Evolutionary conservation across 371 early-diverging fungal genomes (phyloP).

Genomic region (Chytridium lagenaria): DNA sequence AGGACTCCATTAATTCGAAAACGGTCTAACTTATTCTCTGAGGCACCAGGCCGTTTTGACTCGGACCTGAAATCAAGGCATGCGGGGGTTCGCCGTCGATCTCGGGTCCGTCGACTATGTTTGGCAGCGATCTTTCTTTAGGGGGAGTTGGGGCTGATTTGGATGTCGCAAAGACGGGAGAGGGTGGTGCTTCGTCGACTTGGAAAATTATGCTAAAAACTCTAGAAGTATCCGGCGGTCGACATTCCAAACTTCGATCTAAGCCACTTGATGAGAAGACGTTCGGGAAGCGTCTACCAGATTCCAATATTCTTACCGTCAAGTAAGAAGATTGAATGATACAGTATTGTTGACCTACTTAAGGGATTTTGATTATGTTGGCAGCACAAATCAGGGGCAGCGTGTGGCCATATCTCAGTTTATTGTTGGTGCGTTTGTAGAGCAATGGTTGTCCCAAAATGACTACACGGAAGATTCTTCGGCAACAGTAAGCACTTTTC

Average conservation of each 20-base stretch:
- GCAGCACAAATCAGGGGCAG: slow-evolving; percentile 4
- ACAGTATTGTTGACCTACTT: background rate
- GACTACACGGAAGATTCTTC: slow-evolving; percentile 24
- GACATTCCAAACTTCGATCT: background rate
- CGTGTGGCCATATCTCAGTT: slow-evolving; percentile 32
- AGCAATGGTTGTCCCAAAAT: slow-evolving; percentile 44
- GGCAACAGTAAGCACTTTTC: background rate
- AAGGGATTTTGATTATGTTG: slow-evolving; percentile 19
- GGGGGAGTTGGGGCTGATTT: background rate
- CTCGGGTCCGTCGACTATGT: background rate
- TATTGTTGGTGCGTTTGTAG: slow-evolving; percentile 35
- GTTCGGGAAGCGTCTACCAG: background rate
- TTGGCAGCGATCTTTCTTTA: too few species aligned
- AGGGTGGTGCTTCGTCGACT: too few species aligned
- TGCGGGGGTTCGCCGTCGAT: background rate
- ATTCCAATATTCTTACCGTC: slow-evolving; percentile 4
- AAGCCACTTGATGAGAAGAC: background rate
- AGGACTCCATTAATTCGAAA: background rate
- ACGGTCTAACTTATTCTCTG: slow-evolving; percentile 1
- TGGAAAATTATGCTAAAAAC: background rate
- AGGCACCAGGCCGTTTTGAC: too few species aligned
- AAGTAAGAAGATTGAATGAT: background rate
- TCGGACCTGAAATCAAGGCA: too few species aligned
- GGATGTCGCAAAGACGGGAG: too few species aligned
- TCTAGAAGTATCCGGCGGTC: background rate